A percentile compares a stretch with the other conserved stretches of the same genome.
These are phyloP conservation scores for Wickerhamomyces mucosus DNA, from an alignment of 805 yeast species.

Conservation along the genomic window DNA sequence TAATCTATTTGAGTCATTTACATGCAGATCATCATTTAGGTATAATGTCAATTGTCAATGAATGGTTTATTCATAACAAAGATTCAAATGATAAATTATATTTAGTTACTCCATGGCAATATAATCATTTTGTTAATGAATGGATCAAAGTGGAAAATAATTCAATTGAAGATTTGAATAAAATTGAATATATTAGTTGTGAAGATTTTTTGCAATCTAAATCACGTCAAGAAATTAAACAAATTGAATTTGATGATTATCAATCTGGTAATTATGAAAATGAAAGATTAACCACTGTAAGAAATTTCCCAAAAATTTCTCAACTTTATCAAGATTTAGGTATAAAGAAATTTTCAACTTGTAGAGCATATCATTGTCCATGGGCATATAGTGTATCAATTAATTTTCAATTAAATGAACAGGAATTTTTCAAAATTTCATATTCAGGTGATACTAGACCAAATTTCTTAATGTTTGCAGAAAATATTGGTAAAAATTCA, in stretches of 20 bases:
- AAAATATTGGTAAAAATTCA: constrained; percentile 49
- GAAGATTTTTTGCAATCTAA: constrained; percentile 42
- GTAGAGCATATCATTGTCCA: constrained; percentile 78
- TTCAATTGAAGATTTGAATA: constrained; percentile 23
- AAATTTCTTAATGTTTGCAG: constrained; percentile 43
- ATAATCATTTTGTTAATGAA: constrained; percentile 55
- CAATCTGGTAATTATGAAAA: neutral
- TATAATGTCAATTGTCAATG: constrained; percentile 52
- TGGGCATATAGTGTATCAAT: constrained; percentile 68
- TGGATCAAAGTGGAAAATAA: constrained; percentile 45
- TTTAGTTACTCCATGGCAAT: constrained; percentile 70
- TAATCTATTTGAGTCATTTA: constrained; percentile 75
- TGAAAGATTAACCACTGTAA: constrained; percentile 2
- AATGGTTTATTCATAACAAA: constrained; percentile 46
- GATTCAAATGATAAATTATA: constrained; percentile 34
- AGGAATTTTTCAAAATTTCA: constrained; percentile 52
- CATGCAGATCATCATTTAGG: constrained; percentile 99
- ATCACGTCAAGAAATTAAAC: constrained; percentile 22
- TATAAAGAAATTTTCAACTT: constrained; percentile 40
- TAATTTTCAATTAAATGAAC: constrained; percentile 27
- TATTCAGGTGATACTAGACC: constrained; percentile 97
- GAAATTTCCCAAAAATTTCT: constrained; percentile 21
- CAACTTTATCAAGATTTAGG: constrained; percentile 32
- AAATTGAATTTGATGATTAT: constrained; percentile 19
- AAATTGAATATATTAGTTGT: constrained; percentile 47